phyloP scores from a whole-genome alignment of 176 grass and related monocot genomes.

The Bothriochloa decipiens region DNA sequence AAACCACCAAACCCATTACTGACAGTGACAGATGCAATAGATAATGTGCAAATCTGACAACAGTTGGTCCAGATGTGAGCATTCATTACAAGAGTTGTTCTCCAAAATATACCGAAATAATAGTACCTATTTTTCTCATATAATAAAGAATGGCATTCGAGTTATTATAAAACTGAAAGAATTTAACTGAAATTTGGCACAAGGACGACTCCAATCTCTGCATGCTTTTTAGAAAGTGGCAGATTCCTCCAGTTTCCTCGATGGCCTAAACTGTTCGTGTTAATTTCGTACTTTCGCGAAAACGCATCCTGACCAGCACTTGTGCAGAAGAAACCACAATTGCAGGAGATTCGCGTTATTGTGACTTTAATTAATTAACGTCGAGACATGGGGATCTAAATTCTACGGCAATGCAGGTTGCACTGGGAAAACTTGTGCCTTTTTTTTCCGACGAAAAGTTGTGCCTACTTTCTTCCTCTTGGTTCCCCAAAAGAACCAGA shows the following conservation, averaged over 20 bases:
- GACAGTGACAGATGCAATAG: too few species aligned
- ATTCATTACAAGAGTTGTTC: background rate
- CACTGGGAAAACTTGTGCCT: background rate
- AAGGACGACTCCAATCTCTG: background rate
- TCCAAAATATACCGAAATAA: background rate
- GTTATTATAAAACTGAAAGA: background rate
- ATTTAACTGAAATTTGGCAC: background rate
- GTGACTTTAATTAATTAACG: background rate
- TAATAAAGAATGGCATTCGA: background rate
- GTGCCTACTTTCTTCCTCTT: background rate
- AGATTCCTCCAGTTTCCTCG: too few species aligned
- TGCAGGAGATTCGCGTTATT: background rate
- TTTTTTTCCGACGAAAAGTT: background rate
- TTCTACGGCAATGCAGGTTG: background rate
- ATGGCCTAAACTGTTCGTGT: background rate
- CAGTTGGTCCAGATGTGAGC: background rate
- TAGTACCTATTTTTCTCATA: background rate
- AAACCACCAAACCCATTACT: background rate
- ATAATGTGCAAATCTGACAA: background rate
- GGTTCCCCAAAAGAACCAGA: background rate
- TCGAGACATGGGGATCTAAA: background rate
- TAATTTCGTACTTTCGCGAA: background rate
- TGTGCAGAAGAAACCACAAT: background rate
- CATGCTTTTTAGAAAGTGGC: background rate
- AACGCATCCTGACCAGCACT: background rate